Base-by-base conservation (phyloP, 1,139 yeast species). In the Geotrichum fermentans region DNA sequence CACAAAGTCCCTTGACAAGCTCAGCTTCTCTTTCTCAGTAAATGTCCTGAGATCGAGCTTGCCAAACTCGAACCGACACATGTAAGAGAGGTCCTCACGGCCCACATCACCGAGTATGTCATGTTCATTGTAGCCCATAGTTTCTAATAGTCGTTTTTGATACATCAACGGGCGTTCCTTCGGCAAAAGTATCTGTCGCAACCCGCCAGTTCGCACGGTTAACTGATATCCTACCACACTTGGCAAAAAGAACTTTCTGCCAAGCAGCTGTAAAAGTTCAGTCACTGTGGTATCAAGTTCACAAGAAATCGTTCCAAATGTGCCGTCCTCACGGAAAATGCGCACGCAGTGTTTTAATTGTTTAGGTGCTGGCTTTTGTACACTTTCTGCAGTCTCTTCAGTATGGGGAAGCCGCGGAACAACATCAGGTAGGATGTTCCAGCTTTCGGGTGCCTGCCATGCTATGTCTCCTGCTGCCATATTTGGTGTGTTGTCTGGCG, bases 41-140 rank as follows among this genome's bases (percentile, higher is more conserved):
- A 86, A 74, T 52, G 82, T 83, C 13, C 49, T 36, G 44, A 45
- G 40, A 8, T 36, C 35, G 4, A 53, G 43, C 24, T 53, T 51
- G n/a, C 61, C 88, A 50, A 89, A 80, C 37, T 83, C 82, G 65
- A 92, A 88, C 57, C 90, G 87, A 65, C 94, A 87, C 39, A 94
- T 72, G 61, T 82, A 89, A 43, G 94, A 83, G 53, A 92, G 70
- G 66, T 92, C 98, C 52, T 87, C 95, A 52, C 96, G 75, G 29
- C 96, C 97, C 49, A 89, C 75, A 47, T 82, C 85, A 52, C 81
- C 81, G 46, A 90, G 70, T 45, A 82, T 80, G 63, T 90, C 97
- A 16, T 77, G 73, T 45, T 80, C 85, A 2, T 79, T 77, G 63
- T 86, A 92, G 1, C 98, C 99, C 63, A 89, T 83, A 39, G 85